Base-by-base conservation (phyloP, 2,329 filamentous ascomycete genomes). In the Dothideomycetes sp. region DNA sequence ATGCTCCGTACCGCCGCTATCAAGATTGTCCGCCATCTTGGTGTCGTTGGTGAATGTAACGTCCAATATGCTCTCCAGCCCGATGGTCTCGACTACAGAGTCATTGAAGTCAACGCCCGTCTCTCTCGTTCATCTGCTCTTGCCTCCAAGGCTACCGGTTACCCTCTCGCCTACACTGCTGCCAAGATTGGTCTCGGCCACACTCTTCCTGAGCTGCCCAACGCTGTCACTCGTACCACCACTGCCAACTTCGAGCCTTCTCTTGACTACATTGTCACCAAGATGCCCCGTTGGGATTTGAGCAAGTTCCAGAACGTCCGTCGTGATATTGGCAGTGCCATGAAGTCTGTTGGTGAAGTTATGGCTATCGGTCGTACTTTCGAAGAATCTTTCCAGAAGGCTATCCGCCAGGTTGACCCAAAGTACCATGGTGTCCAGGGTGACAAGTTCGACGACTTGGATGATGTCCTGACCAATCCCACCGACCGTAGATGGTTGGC, bases 291-390 rank as follows among this genome's bases (percentile, higher is more conserved):
- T 58, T 98, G 91, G 91, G 91, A 98, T 73, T 66, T 98, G 59
- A 80, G 84, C 71, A 98, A 98, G 71, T 98, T 98, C 74, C 89
- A 96, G 68, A 89, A 96, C 56, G 91, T 98, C 50, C 93, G 94
- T 73, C 83, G 91, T 47, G 84, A 94, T 58, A 96, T 98, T 59
- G 91, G 91, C 53, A 94, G 85, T 59, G 83, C 89, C 47, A 98
- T 98, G 91, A 98, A 96, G 71, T 95, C 88, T 17, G 88, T 98
- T 44, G 91, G 91, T 60, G 91, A 98, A 67, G 91, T 98, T 46
- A 98, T 98, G 91, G 91, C 91, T 49, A 96, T 98, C 56, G 91
- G 91, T 51, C 81, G 91, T 64, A 96, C 91, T 20, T 98, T 96
- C 55, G 91, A 98, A 67, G 91, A 98, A 69, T 94, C 87, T 12